These are phyloP conservation scores for Fusarium nanum DNA, from an alignment of 2,329 filamentous ascomycete genomes.

Conservation along the genomic window DNA sequence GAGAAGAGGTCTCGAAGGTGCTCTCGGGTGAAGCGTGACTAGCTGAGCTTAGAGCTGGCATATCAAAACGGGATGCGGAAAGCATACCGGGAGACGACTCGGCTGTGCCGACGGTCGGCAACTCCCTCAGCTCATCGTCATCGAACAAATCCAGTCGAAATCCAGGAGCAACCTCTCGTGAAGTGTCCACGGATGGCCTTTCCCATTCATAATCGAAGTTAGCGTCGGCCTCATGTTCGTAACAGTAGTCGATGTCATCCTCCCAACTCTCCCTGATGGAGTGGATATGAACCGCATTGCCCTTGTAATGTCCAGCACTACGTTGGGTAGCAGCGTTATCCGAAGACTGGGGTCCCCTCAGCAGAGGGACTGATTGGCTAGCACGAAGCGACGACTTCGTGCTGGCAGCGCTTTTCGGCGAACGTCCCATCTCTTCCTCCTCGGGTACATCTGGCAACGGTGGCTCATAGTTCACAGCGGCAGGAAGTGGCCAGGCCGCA, in stretches of 20 bases:
- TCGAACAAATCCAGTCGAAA: conserved; percentile 42
- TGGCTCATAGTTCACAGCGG: conserved; percentile 52
- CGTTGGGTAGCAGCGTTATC: conserved; percentile 55
- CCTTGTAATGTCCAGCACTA: conserved; percentile 24
- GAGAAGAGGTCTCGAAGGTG: conserved; percentile 59
- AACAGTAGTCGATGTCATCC: conserved; percentile 77
- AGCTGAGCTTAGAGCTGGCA: conserved; percentile 62
- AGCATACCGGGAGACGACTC: conserved; percentile 47
- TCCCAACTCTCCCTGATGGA: conserved; percentile 68
- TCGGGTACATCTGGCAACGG: conserved; percentile 70
- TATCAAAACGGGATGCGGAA: conserved; percentile 51
- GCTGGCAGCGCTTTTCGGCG: conserved; percentile 59
- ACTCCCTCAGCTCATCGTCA: conserved; percentile 42
- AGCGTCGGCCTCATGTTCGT: conserved; percentile 75
- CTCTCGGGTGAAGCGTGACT: conserved; percentile 58
- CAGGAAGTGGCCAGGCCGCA: conserved; percentile 56
- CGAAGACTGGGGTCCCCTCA: conserved; percentile 60
- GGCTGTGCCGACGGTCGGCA: conserved; percentile 29
- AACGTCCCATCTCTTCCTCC: conserved; percentile 66
- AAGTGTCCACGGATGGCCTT: conserved; percentile 63
- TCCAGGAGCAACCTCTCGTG: conserved; percentile 40
- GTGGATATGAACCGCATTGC: conserved; percentile 45
- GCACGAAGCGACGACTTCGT: conserved; percentile 64
- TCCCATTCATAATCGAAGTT: conserved; percentile 76
- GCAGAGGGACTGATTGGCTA: conserved; percentile 66